Conservation (phyloP, 352 stramenopile species). For the Phytophthora vignae region DNA sequence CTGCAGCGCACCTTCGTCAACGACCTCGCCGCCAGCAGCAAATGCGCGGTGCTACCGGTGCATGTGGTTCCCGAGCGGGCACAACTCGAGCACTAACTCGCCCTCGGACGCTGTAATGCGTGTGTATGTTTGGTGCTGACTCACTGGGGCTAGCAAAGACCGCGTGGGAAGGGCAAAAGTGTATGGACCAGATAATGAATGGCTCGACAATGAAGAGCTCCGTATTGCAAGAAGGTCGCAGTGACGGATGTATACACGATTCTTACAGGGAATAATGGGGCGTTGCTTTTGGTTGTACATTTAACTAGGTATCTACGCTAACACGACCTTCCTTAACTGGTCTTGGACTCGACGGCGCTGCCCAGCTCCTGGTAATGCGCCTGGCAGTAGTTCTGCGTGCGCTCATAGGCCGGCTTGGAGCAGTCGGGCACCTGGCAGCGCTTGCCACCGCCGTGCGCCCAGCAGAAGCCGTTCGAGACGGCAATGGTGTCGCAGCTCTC, state of each 20-base stretch:
- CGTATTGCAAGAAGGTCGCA: not conserved
- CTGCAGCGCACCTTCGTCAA: no score
- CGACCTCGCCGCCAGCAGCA: not conserved
- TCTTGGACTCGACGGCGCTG: slow-evolving; percentile 9
- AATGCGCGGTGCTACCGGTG: not conserved
- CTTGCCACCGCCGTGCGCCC: slow-evolving; percentile 52
- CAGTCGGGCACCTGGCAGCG: slow-evolving; percentile 55
- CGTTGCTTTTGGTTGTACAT: slow-evolving; percentile 21
- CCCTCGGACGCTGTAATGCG: slow-evolving; percentile 7
- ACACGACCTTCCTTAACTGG: slow-evolving; percentile 12
- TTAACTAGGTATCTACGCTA: slow-evolving; percentile 30
- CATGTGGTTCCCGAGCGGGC: slow-evolving; percentile 1
- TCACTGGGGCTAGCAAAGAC: slow-evolving; percentile 8
- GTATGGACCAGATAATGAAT: no score
- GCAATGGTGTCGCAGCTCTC: slow-evolving; percentile 61
- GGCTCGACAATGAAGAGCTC: no score
- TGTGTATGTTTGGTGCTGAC: slow-evolving; percentile 3
- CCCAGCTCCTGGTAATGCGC: slow-evolving; percentile 50
- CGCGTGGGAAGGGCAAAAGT: not conserved
- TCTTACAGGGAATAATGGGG: not conserved
- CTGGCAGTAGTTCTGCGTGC: slow-evolving; percentile 67
- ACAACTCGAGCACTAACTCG: slow-evolving; percentile 1
- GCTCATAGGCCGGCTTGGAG: slow-evolving; percentile 65
- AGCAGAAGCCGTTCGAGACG: slow-evolving; percentile 62
- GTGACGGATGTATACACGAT: no score